Evolutionary conservation across 2,329 filamentous ascomycete genomes (phyloP).

Genomic region (Apiospora aurea): DNA sequence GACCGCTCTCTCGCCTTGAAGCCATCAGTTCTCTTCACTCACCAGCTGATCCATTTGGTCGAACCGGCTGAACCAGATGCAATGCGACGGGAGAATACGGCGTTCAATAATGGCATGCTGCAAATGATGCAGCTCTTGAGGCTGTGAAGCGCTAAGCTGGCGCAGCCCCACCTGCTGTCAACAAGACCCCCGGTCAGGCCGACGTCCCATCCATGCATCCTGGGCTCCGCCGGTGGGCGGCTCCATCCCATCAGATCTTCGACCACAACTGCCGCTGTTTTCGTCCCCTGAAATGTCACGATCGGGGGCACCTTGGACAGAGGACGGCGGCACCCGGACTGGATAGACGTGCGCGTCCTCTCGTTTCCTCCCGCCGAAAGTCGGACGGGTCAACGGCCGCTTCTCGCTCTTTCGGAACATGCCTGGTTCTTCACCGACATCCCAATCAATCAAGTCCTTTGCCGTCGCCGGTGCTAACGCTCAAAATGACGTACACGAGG

Average conservation of each 20-base stretch:
- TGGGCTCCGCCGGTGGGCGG: conserved; percentile 2
- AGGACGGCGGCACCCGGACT: background rate
- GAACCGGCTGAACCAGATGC: conserved; percentile 10
- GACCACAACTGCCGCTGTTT: conserved; percentile 7
- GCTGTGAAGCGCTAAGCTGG: conserved; percentile 19
- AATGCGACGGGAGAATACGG: conserved; percentile 18
- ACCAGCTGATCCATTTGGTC: background rate
- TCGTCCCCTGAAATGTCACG: background rate
- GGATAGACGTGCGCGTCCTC: background rate
- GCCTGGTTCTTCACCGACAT: background rate
- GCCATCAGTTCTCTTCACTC: background rate
- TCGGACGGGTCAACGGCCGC: background rate
- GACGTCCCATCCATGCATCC: conserved; percentile 3
- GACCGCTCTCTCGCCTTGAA: background rate
- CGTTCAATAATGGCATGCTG: background rate
- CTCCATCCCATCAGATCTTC: conserved; percentile 21
- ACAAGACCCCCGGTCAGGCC: conserved; percentile 17
- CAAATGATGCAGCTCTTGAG: conserved; percentile 10
- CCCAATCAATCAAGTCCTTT: background rate
- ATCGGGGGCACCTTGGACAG: background rate
- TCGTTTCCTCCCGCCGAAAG: background rate
- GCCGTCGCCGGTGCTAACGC: background rate
- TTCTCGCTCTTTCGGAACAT: background rate
- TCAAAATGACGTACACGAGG: background rate
- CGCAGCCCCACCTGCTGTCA: conserved; percentile 14